These are phyloP conservation scores for Epichloe amarillans DNA, from an alignment of 2,329 filamentous ascomycete species.

Conservation along the genomic window DNA sequence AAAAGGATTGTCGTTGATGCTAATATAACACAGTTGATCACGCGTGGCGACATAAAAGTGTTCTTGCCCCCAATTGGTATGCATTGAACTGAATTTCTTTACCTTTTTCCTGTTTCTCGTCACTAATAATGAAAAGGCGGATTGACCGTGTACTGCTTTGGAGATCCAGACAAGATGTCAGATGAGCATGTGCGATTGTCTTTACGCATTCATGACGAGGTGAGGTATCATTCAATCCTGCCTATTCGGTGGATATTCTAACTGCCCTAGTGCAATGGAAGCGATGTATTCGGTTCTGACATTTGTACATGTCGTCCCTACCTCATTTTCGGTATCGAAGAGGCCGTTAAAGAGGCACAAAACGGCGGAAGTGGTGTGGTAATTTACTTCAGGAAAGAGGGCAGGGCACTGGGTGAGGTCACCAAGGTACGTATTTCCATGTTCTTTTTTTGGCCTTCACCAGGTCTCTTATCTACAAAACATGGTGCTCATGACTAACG, in stretches of 20 bases:
- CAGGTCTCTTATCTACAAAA: not conserved
- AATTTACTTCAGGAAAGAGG: conserved; percentile 98
- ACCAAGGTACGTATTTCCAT: conserved; percentile 54
- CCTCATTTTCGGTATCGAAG: conserved; percentile 91
- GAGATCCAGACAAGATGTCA: conserved; percentile 86
- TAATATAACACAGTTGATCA: conserved; percentile 51
- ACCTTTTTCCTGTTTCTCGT: not conserved
- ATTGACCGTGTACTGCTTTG: conserved; percentile 93
- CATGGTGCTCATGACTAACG: not conserved
- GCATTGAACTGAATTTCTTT: not conserved
- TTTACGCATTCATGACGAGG: conserved; percentile 64
- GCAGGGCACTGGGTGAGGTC: conserved; percentile 84
- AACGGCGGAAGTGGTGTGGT: conserved; percentile 87
- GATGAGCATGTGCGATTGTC: conserved; percentile 71
- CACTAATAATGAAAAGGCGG: conserved; percentile 40
- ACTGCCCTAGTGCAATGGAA: conserved; percentile 65
- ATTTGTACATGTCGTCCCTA: conserved; percentile 96
- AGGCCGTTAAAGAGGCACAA: conserved; percentile 94
- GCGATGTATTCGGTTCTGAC: conserved; percentile 93
- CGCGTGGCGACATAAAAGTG: conserved; percentile 83
- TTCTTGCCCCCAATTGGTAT: conserved; percentile 85
- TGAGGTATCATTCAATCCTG: conserved; percentile 13
- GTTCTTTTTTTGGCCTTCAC: not conserved
- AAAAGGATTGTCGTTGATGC: not conserved
- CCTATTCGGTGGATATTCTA: not conserved